Percentiles rank a stretch among this genome's conserved stretches.
These are phyloP conservation scores for Aspergillus cejpii DNA, from an alignment of 2,329 filamentous ascomycete species.

Conservation along the genomic window DNA sequence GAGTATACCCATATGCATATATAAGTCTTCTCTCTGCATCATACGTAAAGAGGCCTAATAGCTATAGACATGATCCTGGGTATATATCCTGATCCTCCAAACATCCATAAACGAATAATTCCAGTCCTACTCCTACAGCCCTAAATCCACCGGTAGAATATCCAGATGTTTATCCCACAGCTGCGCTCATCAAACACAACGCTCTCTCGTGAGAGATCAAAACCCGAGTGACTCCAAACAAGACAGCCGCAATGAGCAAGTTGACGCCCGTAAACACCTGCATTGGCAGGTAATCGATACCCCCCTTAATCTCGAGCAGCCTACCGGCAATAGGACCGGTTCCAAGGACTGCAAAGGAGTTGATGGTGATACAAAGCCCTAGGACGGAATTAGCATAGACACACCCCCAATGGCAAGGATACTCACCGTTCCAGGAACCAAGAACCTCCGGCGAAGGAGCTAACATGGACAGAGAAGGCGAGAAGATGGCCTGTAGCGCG, in stretches of 20 bases:
- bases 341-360: conserved; percentile 12
- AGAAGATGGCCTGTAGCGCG: too few species aligned
- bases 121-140: too few species aligned
- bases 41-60: too few species aligned
- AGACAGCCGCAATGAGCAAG: conserved; percentile 5
- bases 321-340: conserved; percentile 10
- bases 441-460: conserved; percentile 9
- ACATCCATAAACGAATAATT: too few species aligned
- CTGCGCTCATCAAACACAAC: too few species aligned
- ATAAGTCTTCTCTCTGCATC: too few species aligned
- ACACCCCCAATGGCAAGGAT: neutral
- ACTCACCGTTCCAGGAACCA: conserved; percentile 13
- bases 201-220: neutral
- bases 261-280: conserved; percentile 12
- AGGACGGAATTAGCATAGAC: neutral
- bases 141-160: too few species aligned
- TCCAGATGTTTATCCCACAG: too few species aligned
- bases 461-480: conserved; percentile 9
- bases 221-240: conserved; percentile 4
- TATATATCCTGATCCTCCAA: too few species aligned
- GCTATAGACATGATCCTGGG: too few species aligned
- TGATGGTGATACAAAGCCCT: conserved; percentile 12
- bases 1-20: too few species aligned
- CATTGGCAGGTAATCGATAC: conserved; percentile 10
- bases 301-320: conserved; percentile 8